Base-by-base conservation (phyloP, 2,329 filamentous ascomycete species). In the Fusarium torreyae region DNA sequence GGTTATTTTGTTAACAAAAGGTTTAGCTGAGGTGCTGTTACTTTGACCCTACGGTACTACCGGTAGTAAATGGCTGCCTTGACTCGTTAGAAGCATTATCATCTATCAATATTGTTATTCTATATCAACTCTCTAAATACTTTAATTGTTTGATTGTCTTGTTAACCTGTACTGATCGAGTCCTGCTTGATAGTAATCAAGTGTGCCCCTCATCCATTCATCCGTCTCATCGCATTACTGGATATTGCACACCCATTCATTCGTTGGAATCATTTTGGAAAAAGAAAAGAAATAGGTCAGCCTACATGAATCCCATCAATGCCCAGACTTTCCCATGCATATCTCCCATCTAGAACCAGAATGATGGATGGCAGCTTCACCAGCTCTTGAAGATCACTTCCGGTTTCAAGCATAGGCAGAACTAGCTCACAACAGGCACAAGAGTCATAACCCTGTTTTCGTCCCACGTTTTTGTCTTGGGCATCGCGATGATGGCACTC, bases 371-470 rank as follows among this genome's bases (percentile, higher is more conserved):
- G 39, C 49, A 44, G 34, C 56, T 55, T 43, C 52, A 45, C 44
- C 43, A 57, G 36, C 39, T 55, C 3, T 63, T 17, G 62, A 55
- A 59, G 66, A 69, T 68, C 62, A 63, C 52, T 70, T 63, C 67
- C 45, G 44, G 24, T 56, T 66, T 40, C 20, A 57, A 53, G 39
- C 20, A 36, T 46, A 38, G 61, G 39, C 34, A 22, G 31, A 26
- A 50, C 48, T 18, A 43, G 24, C 18, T 42, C 39, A 17, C 22
- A n/a, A 14, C 15, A 44, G 22, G 22, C 6, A 63, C 39, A 40
- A 54, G 22, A 42, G 36, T 42, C 20, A 43, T 36, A 20, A 31
- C 49, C 43, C 43, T 50, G 61, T 52, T 59, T 52, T 46, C 33
- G 39, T 39, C 56, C 55, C 43, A 49, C 33, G 55, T 22, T 45